Evolutionary conservation across 129 eudicot species (phyloP), one percentile per base, ranked within the genome.

Genomic region (Escallonia rubra): DNA sequence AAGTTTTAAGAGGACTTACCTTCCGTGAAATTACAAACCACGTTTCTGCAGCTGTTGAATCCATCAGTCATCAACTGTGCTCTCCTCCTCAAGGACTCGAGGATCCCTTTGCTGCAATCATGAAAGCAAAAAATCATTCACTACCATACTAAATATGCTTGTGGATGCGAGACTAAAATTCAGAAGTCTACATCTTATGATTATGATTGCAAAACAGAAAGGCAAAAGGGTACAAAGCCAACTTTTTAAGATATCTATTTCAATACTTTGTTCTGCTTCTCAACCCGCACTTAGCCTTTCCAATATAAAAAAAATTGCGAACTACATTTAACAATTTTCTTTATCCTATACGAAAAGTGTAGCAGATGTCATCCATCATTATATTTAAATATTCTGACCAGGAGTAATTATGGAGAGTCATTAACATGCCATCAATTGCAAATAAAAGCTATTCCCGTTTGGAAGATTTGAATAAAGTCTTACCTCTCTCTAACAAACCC

Each of bases 41-140:
- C 96, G 63, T 94, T 94, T 87, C 87, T 94, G 78, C 97, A 94
- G 79, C 96, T 90, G 80, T 94, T 94, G 77, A 89, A 94, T 71
- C 99, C 99, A 68, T 90, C 96, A 0, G 99, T 94, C 99, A 94
- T 90, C 74, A 94, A 71, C 59, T 82, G 96, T 48, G 99, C 99
- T 78, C 99, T 94, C 82, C 70, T 89, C 81, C 96, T 90, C 75
- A 90, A 75, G 16, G 99, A 94, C 73, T 83, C 94, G n/a, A 94
- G 89, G 74, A 94, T 83, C 41, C 99, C 99, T 65, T 85, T 90
- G 93, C 99, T 94, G 88, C 81, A 87, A 43, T 73, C 63, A 66
- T 14, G 65, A 63, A 46, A 39, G 64, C 54, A 64, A 51, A 57
- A 71, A 2, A 23, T 23, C 34, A 23, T 23, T 23, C 34, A 23